These are phyloP conservation scores for Phaeosphaeria sp. DNA, from an alignment of 2,329 filamentous ascomycete species.

Conservation along the genomic window DNA sequence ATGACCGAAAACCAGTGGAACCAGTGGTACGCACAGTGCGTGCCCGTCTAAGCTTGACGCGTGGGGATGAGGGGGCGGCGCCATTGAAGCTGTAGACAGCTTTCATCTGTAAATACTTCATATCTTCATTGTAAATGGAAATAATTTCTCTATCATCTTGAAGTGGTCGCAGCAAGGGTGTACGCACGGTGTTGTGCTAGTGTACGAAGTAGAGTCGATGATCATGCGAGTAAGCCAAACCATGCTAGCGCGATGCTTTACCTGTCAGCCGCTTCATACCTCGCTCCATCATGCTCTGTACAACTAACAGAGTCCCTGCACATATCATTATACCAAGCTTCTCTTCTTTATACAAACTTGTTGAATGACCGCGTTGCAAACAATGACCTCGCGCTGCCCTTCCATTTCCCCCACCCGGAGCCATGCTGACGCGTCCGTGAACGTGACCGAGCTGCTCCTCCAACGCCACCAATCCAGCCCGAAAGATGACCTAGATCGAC, in stretches of 20 bases:
- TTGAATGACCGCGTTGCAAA: not conserved
- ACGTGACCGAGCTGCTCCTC: conserved; percentile 31
- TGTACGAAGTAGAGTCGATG: not conserved
- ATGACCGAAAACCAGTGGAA: conserved; percentile 11
- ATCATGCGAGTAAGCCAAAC: not conserved
- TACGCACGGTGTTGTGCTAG: not conserved
- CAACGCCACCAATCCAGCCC: conserved; percentile 35
- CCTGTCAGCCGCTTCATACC: not conserved
- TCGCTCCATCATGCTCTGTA: not conserved
- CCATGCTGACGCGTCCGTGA: conserved; percentile 13
- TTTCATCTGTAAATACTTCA: conserved; percentile 23
- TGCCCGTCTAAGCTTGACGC: conserved; percentile 1
- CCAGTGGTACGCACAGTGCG: conserved; percentile 15
- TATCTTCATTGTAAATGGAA: conserved; percentile 8
- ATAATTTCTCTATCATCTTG: not conserved
- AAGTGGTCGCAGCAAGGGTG: not conserved
- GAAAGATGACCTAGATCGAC: conserved; percentile 38
- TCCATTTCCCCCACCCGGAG: conserved; percentile 3
- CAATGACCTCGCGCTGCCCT: conserved; percentile 23
- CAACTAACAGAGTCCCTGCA: not conserved
- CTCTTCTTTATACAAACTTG: not conserved
- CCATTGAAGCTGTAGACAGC: not conserved
- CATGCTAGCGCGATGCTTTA: not conserved
- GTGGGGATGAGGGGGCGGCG: not conserved
- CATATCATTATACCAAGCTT: not conserved